A percentile compares a stretch with the other conserved stretches of the same genome.
Conservation (phyloP, 2,329 filamentous ascomycete genomes). For the Fusarium verticillioides region DNA sequence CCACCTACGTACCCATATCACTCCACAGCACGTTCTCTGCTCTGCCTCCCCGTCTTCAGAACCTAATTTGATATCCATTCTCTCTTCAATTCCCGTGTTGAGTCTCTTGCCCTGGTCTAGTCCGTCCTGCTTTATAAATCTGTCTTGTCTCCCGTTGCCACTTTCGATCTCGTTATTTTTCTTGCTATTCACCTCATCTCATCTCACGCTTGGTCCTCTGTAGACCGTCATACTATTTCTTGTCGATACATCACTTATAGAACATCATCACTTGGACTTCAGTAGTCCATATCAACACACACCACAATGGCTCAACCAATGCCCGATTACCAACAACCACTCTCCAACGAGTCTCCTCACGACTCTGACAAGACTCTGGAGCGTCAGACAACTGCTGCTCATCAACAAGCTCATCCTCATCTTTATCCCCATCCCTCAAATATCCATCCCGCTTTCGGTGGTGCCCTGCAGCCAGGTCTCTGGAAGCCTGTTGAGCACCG, state of each 20-base stretch:
- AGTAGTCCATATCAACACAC: neutral
- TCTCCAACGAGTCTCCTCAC: slow-evolving; percentile 31
- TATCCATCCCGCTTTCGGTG: slow-evolving; percentile 67
- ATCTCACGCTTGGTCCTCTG: neutral
- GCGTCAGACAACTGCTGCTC: slow-evolving; percentile 22
- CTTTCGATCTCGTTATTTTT: neutral
- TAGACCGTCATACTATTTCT: neutral
- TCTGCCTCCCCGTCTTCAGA: slow-evolving; percentile 1
- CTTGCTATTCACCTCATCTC: neutral
- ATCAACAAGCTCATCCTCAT: slow-evolving; percentile 40
- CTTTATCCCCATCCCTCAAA: slow-evolving; percentile 42
- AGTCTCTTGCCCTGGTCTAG: slow-evolving; percentile 21
- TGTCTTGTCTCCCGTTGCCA: slow-evolving; percentile 31
- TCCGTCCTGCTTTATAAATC: slow-evolving; percentile 38
- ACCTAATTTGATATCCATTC: slow-evolving; percentile 26
- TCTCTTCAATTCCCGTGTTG: slow-evolving; percentile 15
- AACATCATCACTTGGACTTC: neutral
- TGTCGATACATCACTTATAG: neutral
- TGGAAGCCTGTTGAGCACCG: slow-evolving; percentile 72
- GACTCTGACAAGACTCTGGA: slow-evolving; percentile 45
- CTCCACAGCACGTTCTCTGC: slow-evolving; percentile 19
- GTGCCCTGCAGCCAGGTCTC: slow-evolving; percentile 77
- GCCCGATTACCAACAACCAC: slow-evolving; percentile 7
- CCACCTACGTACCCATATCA: slow-evolving; percentile 35
- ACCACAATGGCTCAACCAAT: slow-evolving; percentile 38